A percentile compares a stretch with the other conserved stretches of the same genome.
Evolutionary conservation across 192 early-diverging fungal genomes (phyloP).

Genomic region (Coemansia sp.): DNA sequence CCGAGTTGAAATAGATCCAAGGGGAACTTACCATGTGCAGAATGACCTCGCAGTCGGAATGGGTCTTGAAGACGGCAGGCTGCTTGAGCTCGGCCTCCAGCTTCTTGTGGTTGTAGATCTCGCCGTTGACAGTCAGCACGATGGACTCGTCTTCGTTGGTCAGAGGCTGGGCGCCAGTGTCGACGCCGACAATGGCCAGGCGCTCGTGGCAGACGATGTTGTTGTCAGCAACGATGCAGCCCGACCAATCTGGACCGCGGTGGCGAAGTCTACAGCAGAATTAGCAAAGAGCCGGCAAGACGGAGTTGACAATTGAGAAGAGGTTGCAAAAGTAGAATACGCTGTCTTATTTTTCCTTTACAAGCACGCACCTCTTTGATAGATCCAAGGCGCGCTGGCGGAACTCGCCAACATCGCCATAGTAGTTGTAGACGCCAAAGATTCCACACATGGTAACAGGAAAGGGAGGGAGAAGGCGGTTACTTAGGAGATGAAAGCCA

Average conservation of each 20-base stretch:
- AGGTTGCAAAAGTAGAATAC: too few relatives aligned
- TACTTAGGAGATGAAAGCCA: neutral
- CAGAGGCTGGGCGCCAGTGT: constrained; percentile 92
- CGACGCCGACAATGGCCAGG: constrained; percentile 96
- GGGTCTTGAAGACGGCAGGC: constrained; percentile 80
- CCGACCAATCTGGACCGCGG: constrained; percentile 98
- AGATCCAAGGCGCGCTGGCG: constrained; percentile 80
- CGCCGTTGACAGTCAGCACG: constrained; percentile 92
- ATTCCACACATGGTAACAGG: constrained; percentile 92
- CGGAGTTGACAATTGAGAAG: too few relatives aligned
- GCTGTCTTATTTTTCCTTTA: too few relatives aligned
- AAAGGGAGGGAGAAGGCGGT: neutral
- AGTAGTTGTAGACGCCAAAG: constrained; percentile 89
- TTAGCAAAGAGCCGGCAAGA: neutral
- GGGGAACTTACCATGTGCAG: constrained; percentile 62
- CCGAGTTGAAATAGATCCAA: neutral
- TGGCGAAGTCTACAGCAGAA: constrained; percentile 68
- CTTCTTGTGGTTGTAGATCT: constrained; percentile 97
- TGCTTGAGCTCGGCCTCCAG: constrained; percentile 72
- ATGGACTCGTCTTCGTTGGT: constrained; percentile 85
- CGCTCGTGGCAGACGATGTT: constrained; percentile 95
- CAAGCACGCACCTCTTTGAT: constrained; percentile 55
- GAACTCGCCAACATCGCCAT: constrained; percentile 68
- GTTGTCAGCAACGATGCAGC: constrained; percentile 75
- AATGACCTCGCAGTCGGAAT: constrained; percentile 97